Evolutionary conservation across 2,329 filamentous ascomycete genomes (phyloP).

Genomic region (Arthrobotrys sphaeroides): DNA sequence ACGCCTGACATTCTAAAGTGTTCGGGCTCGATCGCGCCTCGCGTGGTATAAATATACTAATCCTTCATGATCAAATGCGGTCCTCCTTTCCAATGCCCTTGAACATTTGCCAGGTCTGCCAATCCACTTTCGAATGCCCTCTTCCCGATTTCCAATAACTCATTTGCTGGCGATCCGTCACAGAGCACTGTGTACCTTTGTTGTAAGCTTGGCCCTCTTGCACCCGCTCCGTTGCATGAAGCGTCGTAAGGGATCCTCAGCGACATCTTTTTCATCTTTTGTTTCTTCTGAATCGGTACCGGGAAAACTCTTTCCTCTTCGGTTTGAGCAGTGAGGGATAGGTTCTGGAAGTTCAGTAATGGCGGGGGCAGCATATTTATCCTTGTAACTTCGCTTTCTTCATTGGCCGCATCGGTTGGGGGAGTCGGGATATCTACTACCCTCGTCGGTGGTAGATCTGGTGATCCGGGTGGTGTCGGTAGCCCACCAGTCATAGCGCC

Average conservation of each 20-base stretch:
- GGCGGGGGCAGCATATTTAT: conserved; percentile 20
- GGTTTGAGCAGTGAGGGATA: background rate
- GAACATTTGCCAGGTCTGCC: conserved; percentile 19
- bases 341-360: conserved; percentile 6
- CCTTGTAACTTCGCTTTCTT: background rate
- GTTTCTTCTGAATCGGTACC: background rate
- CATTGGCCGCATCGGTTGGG: background rate
- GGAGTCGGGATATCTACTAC: conserved; percentile 30
- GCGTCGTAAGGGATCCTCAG: conserved; percentile 46
- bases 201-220: conserved; percentile 37
- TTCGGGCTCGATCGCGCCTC: no score
- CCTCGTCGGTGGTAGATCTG: conserved; percentile 20
- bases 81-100: conserved; percentile 48
- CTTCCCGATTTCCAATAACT: conserved; percentile 36
- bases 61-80: conserved; percentile 49
- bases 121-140: conserved; percentile 38
- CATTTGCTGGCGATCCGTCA: conserved; percentile 28
- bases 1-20: no score
- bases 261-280: conserved; percentile 21
- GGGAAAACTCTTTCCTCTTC: background rate
- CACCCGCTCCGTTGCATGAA: conserved; percentile 31
- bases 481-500: conserved; percentile 43
- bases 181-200: conserved; percentile 31
- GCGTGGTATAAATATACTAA: conserved; percentile 17
- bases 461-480: conserved; percentile 46